Base-by-base conservation (phyloP, 106 monocot species). In the Allium sativum region DNA sequence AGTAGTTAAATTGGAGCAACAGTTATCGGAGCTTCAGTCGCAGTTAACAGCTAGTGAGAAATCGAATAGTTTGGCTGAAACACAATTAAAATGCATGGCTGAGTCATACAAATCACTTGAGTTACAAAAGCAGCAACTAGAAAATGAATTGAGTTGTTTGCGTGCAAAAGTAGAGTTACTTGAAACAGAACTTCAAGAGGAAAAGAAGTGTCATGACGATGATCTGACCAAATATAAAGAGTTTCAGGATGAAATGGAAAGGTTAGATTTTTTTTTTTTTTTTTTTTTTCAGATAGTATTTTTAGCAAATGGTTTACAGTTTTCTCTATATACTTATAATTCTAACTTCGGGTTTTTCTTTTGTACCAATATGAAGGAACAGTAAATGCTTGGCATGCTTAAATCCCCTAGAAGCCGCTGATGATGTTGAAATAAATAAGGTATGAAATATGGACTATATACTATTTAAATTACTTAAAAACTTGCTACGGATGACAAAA, bases 1-100 rank as follows among this genome's bases (percentile, higher is more conserved):
- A 65, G 58, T 92, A 40, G 55, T 62, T 59, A 82, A 85, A 74
- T 75, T 58, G 15, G 79, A 85, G 59, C 55, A 80, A 55, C 65
- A 69, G 6, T 20, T 84, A 20, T 73, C 65, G 44, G 82, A 78
- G 44, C 70, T 87, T 21, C 70, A 72, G 52, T 73, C 62, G 16
- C 69, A 85, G 67, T 76, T 98, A 52, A 72, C 76, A 65, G 78
- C 67, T 55, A 74, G 71, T 64, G 68, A 88, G 73, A 91, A 91
- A 65, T 79, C 87, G 64, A 91, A 98, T 43, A 78, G 80, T 70
- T 81, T 92, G 48, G 64, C 80, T 68, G 91, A 88, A 58, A 92
- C 98, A 59, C 98, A 98, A 56, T 78, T 98, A 68, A 88, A 85
- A 65, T 98, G 98, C 62, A 98, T 98, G 98, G 76, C 76, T 48